Evolutionary conservation across 2,329 filamentous ascomycete genomes (phyloP).

Genomic region (Paraphaeosphaeria sporulosa): DNA sequence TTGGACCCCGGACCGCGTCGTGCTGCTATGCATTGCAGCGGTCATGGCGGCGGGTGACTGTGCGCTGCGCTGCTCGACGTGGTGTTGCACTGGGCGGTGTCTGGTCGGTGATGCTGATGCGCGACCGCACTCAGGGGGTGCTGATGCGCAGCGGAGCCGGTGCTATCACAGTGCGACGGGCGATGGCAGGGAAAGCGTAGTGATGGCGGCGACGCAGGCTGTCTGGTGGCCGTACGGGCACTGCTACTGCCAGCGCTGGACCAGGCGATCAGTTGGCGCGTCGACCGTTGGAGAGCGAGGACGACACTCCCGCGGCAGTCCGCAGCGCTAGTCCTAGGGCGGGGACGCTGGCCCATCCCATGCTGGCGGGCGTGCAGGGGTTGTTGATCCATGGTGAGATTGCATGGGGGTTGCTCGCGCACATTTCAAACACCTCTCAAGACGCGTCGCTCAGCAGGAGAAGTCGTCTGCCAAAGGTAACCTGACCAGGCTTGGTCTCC

Average conservation of each 20-base stretch:
- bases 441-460: background rate
- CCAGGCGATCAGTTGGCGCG: background rate
- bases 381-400: conserved; percentile 11
- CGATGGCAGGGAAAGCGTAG: background rate
- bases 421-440: conserved; percentile 7
- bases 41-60: background rate
- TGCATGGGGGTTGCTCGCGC: conserved; percentile 7
- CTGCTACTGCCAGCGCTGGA: background rate
- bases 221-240: background rate
- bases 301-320: background rate
- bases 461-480: background rate
- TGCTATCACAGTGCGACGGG: background rate
- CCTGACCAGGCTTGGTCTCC: background rate
- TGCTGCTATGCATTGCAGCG: background rate
- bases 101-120: background rate
- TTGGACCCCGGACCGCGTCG: too few species aligned
- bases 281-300: background rate
- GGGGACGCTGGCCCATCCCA: conserved; percentile 10
- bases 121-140: background rate
- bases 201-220: background rate
- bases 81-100: background rate
- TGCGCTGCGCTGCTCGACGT: background rate
- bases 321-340: conserved; percentile 1
- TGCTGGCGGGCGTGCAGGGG: conserved; percentile 9
- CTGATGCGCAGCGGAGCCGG: background rate